Evolutionary conservation across 306 rosid species (phyloP), one percentile per base, ranked within the genome.

Genomic region (Cicer judaicum): DNA sequence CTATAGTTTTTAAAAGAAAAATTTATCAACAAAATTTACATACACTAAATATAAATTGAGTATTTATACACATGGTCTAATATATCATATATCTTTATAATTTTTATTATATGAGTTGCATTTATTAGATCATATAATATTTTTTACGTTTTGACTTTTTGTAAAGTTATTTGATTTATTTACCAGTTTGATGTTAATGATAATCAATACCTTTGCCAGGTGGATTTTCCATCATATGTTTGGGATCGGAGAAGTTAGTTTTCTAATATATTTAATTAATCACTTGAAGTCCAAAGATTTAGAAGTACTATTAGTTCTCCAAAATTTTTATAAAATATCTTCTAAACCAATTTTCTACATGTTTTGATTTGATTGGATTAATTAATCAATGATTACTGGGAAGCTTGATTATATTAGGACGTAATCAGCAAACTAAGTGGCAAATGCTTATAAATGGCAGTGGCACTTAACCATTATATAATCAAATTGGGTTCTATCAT

Each of bases 391-490:
- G 3, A 55, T 43, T 40, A 61, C 39, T 43, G 43, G 41, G 46
- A 65, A 49, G 64, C 12, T 44, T 52, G 74, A 64, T 48, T 41
- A 60, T 70, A 24, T 46, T 46, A 53, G 61, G 66, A 59, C 55
- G 41, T 8, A 77, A 77, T 68, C 78, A 74, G 15, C 2, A 43
- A 7, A 10, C 10, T 42, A 19, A 64, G 83, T 83, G 83, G 78
- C 42, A 48, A 5, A 72, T 68, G 38, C 34, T 70, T 61, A 62
- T 66, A 63, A 55, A 77, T 60, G 78, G 68, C 12, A 79, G 34
- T 43, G 55, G 64, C 76, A 83, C 81, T 76, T 29, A 63, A 11
- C 75, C 67, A 75, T 79, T 70, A 79, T 56, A 74, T 61, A 66
- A 67, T 7, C 16, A 61, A 77, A 49, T 61, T 7, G 24, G 60